Conservation (phyloP, 2,329 filamentous ascomycete species). For the Fusarium annulatum region DNA sequence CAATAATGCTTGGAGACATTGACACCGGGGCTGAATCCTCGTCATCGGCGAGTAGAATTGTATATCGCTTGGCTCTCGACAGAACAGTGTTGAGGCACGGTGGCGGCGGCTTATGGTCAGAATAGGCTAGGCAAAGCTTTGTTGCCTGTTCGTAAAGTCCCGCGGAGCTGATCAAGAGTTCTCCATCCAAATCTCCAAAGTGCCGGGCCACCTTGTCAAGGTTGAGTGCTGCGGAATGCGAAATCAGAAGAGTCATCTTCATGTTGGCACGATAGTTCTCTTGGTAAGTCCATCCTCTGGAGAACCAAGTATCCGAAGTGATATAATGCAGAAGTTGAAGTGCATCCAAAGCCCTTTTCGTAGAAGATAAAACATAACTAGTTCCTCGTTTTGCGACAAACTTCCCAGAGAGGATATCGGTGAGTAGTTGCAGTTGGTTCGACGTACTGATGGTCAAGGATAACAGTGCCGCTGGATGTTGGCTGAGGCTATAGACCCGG, state of each 20-base stretch:
- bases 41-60: neutral
- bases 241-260: neutral
- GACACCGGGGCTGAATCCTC: neutral
- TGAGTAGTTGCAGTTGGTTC: fast-evolving
- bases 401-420: fast-evolving
- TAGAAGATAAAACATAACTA: fast-evolving
- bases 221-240: fast-evolving
- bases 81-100: fast-evolving
- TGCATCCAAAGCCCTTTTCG: neutral
- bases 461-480: fast-evolving
- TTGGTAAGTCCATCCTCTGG: neutral
- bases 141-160: neutral
- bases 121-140: neutral
- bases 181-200: neutral
- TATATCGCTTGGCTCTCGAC: neutral
- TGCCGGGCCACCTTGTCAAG: fast-evolving
- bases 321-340: neutral
- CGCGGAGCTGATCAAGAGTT: neutral
- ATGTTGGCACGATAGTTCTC: neutral
- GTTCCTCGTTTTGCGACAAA: neutral
- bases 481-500: neutral
- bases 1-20: neutral
- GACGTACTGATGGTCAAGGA: fast-evolving
- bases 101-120: fast-evolving
- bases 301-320: neutral